A percentile compares a stretch with the other conserved stretches of the same genome.
Conservation (phyloP, 2,329 filamentous ascomycete species). For the Cladophialophora chaetospira region DNA sequence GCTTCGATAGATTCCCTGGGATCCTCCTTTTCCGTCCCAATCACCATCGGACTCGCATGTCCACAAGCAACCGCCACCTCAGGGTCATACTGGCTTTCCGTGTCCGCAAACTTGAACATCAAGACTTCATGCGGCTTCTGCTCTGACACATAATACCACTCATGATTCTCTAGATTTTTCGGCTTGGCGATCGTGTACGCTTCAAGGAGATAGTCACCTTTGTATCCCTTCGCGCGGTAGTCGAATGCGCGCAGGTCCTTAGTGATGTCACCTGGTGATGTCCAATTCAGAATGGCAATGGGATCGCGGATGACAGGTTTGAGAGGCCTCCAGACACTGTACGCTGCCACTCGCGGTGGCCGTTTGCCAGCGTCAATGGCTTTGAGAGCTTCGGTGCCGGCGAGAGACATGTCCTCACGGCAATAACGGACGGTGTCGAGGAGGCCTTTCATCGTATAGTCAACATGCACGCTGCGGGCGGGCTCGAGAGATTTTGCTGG, state of each 20-base stretch:
- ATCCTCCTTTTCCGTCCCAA: neutral
- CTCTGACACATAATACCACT: conserved; percentile 1
- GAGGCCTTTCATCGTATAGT: conserved; percentile 1
- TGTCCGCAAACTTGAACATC: conserved; percentile 9
- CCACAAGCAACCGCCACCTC: neutral
- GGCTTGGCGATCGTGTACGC: conserved; percentile 2
- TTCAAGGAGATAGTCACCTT: conserved; percentile 1
- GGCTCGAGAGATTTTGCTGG: neutral
- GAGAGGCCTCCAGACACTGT: conserved; percentile 4
- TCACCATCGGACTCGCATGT: neutral
- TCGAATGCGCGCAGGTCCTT: neutral
- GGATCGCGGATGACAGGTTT: conserved; percentile 1
- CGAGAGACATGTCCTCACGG: neutral
- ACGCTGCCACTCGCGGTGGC: neutral
- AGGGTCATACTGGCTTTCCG: conserved; percentile 1
- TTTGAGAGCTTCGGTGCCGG: conserved; percentile 1
- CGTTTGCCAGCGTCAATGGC: neutral
- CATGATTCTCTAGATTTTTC: neutral
- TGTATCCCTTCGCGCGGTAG: conserved; percentile 1
- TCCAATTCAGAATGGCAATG: conserved; percentile 4
- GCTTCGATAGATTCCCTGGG: conserved; percentile 3
- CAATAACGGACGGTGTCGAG: conserved; percentile 2
- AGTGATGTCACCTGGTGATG: neutral
- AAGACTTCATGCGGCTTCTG: conserved; percentile 5
- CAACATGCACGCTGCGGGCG: neutral